Evolutionary conservation across 23 red algal species (phyloP).

Genomic region (Gracilaria caudata): DNA sequence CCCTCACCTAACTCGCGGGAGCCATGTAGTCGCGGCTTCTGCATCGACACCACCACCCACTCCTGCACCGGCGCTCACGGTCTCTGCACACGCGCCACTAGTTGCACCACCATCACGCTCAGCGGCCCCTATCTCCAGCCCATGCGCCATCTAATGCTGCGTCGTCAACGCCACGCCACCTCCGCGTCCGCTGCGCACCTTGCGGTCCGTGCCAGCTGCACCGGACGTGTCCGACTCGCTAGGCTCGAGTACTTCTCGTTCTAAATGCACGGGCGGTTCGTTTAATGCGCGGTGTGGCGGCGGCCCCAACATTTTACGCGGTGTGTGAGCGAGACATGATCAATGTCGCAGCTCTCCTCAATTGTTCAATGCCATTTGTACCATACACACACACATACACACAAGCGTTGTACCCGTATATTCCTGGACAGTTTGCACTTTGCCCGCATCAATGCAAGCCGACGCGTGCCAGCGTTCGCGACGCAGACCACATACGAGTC

Average conservation of each 20-base stretch:
- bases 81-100: neutral
- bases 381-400: neutral
- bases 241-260: neutral
- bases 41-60: slow-evolving; percentile 2
- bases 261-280: slow-evolving; percentile 32
- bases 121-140: slow-evolving; percentile 4
- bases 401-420: slow-evolving; percentile 20
- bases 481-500: slow-evolving; percentile 14
- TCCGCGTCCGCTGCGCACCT: neutral
- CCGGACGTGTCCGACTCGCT: neutral
- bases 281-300: slow-evolving; percentile 17
- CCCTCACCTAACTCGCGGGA: neutral
- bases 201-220: neutral
- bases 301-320: slow-evolving; percentile 6
- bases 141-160: slow-evolving; percentile 17
- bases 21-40: neutral
- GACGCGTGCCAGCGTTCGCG: neutral
- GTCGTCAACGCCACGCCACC: neutral
- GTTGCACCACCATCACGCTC: neutral
- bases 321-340: slow-evolving; percentile 1
- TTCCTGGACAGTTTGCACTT: slow-evolving; percentile 12
- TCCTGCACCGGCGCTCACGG: neutral
- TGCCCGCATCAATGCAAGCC: neutral
- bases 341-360: neutral
- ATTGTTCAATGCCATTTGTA: slow-evolving; percentile 3